phyloP scores from a whole-genome alignment of 179 eudicot genomes.

The Beta corolliflora region DNA sequence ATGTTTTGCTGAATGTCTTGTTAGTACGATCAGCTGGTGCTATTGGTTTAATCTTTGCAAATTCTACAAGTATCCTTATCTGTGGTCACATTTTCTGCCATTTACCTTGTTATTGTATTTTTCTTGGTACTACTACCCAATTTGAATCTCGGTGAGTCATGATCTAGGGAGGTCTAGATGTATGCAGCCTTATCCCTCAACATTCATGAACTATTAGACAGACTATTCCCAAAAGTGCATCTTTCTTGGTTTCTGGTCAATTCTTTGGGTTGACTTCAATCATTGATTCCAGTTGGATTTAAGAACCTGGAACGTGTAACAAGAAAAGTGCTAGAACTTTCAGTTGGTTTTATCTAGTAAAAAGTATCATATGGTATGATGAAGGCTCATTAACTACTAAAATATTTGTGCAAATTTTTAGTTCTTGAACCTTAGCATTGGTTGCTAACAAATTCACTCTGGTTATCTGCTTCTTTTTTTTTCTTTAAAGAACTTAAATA shows the following conservation, averaged over 20 bases:
- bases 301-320: not conserved
- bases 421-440: not conserved
- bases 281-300: not conserved
- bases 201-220: no score
- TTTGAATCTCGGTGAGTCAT: not conserved
- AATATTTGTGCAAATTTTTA: not conserved
- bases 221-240: no score
- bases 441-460: not conserved
- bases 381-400: not conserved
- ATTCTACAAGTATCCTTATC: constrained; percentile 90
- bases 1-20: constrained; percentile 64
- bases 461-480: not conserved
- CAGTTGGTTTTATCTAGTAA: not conserved
- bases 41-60: constrained; percentile 82
- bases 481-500: not conserved
- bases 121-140: not conserved
- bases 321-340: not conserved
- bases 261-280: no score
- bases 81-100: not conserved
- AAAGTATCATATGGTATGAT: not conserved
- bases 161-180: not conserved
- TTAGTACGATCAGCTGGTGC: constrained; percentile 90
- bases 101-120: not conserved
- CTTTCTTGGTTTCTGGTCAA: no score
- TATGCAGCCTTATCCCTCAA: not conserved